Evolutionary conservation across 148 eudicot species (phyloP), one percentile per base, ranked within the genome.

Genomic region (Chenopodium berlandieri): DNA sequence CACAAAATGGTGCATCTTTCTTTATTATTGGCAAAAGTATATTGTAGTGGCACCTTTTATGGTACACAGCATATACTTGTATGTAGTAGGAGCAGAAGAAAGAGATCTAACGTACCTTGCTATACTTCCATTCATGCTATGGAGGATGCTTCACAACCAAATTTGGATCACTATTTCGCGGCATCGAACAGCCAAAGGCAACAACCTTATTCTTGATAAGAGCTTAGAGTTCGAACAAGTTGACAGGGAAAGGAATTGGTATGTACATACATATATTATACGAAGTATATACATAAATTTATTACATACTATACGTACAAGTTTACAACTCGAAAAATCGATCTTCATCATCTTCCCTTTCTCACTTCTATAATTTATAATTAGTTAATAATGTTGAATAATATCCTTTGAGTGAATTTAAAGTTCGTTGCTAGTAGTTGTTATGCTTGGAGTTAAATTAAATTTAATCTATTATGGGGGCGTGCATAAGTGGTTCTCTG

Each of bases 141-240:
- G 63, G 72, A 87, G 97, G 82, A 82, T 84, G 68, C 70, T 91
- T 80, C 97, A 92, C 79, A 76, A 90, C 88, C 97, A 90, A 48
- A 32, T 92, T 11, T 92, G 97, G 97, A 92, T 88, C 68, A 81
- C 86, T 9, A 7, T 86, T 66, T 91, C 92, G n/a, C 93, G 97
- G 10, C 79, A 93, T 81, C 86, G 91, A n/a, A 93, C 92, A 0
- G 91, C 94, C 72, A 90, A 90, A 56, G 94, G 92, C 50, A 82
- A 56, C 76, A 88, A 86, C 76, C 82, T 90, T 14, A 93, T 93
- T 40, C 70, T 93, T 27, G 97, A 93, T 50, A 87, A 76, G 83
- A 87, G 89, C 78, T 86, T 93, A 30, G 97, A 93, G 23, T 93
- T 93, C 60, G 97, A 93, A 4, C 97, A 91, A 82, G 89, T 93